A percentile compares a stretch with the other conserved stretches of the same genome.
These are phyloP conservation scores for Taxawa tesnikishii DNA, from an alignment of 2,329 filamentous ascomycete species.

Conservation along the genomic window DNA sequence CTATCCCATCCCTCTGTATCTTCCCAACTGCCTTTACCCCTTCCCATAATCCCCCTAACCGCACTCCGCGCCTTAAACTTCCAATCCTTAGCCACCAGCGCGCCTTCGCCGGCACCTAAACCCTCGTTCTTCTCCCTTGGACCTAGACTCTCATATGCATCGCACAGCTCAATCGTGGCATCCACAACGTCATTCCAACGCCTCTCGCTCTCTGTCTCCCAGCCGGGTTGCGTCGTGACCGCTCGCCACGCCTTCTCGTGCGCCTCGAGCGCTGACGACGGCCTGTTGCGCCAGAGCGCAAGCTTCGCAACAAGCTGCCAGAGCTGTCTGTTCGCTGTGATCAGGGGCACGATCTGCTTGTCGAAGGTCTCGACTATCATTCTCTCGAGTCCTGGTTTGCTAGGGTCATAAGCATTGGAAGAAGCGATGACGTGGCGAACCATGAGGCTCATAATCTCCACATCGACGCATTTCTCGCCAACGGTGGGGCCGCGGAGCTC, in stretches of 20 bases:
- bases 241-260: constrained; percentile 86
- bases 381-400: constrained; percentile 38
- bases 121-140: constrained; percentile 39
- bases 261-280: constrained; percentile 61
- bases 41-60: constrained; percentile 69
- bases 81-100: constrained; percentile 68
- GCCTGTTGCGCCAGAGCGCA: constrained; percentile 61
- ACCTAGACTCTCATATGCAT: constrained; percentile 66
- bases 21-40: constrained; percentile 74
- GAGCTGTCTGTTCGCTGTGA: constrained; percentile 64
- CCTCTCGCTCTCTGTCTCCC: constrained; percentile 44
- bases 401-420: constrained; percentile 28
- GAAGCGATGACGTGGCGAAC: constrained; percentile 56
- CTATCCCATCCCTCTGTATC: constrained; percentile 55
- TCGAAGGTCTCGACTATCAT: constrained; percentile 64
- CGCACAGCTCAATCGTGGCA: constrained; percentile 69
- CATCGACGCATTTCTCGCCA: constrained; percentile 68
- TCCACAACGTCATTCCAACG: constrained; percentile 63
- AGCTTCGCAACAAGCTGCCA: constrained; percentile 66
- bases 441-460: constrained; percentile 57
- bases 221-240: constrained; percentile 43
- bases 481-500: constrained; percentile 53
- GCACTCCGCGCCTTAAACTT: constrained; percentile 79
- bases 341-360: constrained; percentile 62
- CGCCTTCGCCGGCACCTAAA: constrained; percentile 33